These are phyloP conservation scores for Crassisporium funariophilum DNA, from an alignment of 768 basidiomycete species.

Conservation along the genomic window DNA sequence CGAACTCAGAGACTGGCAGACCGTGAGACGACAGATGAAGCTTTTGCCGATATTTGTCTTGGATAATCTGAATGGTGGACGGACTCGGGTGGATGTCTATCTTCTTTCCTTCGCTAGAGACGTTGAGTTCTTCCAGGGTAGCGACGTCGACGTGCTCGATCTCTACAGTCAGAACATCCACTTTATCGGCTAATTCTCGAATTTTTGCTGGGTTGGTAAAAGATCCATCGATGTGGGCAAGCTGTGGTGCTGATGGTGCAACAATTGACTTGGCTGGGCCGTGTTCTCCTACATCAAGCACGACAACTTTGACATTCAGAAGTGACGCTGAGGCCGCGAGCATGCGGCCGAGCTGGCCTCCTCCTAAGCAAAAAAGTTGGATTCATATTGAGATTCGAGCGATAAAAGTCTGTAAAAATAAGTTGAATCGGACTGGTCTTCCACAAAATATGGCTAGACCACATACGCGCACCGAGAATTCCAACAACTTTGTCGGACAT, in stretches of 20 bases:
- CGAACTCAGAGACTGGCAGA: conserved; percentile 63
- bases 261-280: conserved; percentile 91
- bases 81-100: conserved; percentile 76
- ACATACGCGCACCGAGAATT: conserved; percentile 54
- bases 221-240: conserved; percentile 82
- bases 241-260: conserved; percentile 48
- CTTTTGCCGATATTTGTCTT: conserved; percentile 79
- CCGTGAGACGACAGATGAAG: conserved; percentile 71
- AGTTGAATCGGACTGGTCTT: conserved; percentile 3
- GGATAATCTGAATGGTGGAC: conserved; percentile 80
- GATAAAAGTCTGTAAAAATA: conserved; percentile 12
- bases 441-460: neutral
- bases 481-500: conserved; percentile 53
- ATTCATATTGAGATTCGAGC: conserved; percentile 8
- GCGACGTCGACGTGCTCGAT: conserved; percentile 93
- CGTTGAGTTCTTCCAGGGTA: conserved; percentile 66
- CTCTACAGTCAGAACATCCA: conserved; percentile 90
- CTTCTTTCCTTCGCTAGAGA: conserved; percentile 25
- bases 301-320: conserved; percentile 78
- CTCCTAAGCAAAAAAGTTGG: conserved; percentile 56
- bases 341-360: conserved; percentile 98
- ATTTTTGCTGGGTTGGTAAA: conserved; percentile 84
- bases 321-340: conserved; percentile 87
- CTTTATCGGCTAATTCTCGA: conserved; percentile 72
- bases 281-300: conserved; percentile 81